phyloP scores from a whole-genome alignment of 305 asterid genomes.

The Fraxinus albicans region DNA sequence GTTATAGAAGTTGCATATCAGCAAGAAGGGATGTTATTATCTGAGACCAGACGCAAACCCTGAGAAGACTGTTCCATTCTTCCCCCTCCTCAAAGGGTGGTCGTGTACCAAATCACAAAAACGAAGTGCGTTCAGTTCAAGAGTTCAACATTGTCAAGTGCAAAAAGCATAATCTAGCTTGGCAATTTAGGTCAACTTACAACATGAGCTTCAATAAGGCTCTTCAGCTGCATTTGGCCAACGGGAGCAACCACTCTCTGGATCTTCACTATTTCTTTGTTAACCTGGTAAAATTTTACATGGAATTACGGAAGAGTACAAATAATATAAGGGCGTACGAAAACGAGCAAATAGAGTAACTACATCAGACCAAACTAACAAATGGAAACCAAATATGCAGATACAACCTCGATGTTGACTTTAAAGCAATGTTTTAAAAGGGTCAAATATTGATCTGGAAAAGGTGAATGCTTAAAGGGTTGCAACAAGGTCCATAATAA shows the following conservation, averaged over 20 bases:
- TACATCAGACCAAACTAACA: background rate
- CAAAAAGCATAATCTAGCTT: background rate
- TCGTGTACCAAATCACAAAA: background rate
- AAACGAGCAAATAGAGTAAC: background rate
- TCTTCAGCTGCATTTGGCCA: slow-evolving; percentile 95
- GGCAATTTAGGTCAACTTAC: slow-evolving; percentile 49
- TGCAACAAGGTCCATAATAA: background rate
- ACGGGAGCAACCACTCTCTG: slow-evolving; percentile 93
- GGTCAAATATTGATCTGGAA: background rate
- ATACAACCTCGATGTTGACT: background rate
- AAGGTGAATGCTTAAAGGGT: background rate
- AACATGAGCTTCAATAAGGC: slow-evolving; percentile 86
- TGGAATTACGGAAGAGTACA: background rate
- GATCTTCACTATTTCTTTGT: slow-evolving; percentile 96
- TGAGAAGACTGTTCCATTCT: background rate
- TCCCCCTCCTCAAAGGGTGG: background rate
- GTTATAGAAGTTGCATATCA: background rate
- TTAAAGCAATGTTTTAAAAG: background rate
- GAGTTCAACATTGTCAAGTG: background rate
- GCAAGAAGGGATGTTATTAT: background rate
- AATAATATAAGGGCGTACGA: background rate
- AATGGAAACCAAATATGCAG: background rate
- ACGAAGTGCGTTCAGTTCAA: background rate
- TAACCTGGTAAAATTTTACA: slow-evolving; percentile 51
- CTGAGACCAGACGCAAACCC: background rate